Evolutionary conservation across 2,329 filamentous ascomycete genomes (phyloP), one percentile per base, ranked within the genome.

Genomic region (Oidium heveae): DNA sequence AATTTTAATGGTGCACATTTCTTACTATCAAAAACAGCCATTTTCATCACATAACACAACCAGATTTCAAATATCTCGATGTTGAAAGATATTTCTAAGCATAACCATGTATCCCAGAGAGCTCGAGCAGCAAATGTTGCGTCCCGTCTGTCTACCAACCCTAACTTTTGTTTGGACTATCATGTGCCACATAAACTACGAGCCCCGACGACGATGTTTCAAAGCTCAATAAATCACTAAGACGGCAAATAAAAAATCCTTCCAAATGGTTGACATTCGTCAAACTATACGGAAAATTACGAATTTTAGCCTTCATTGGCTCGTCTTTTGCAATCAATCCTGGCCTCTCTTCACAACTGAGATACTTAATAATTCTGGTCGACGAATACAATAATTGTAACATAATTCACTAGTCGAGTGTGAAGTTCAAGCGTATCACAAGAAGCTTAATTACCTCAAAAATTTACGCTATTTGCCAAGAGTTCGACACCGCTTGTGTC

Each of bases 231-330:
- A 53, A 53, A 22, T 20, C 7, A 5, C 15, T 53, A 15, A 15
- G 34, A 18, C 43, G 37, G 36, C 37, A 53, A 22, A 24, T 39
- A 5, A 34, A 53, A 20, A 53, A 53, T 53, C 15, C 33, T 20
- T 28, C 22, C 13, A 39, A 41, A 53, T 22, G 51, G 22, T 16
- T 53, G 12, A 53, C 18, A 24, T 53, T 53, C 28, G 36, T 53
- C 37, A 8, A 53, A 53, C 34, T 53, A 18, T 24, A 37, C n/a
- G 33, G 33, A n/a, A 53, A 53, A 53, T 24, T 53, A 53, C n/a
- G 33, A 16, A 18, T 53, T 18, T 20, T 53, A 39, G 34, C 34
- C 37, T 36, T 18, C n/a, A 43, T 16, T 6, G 39, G n/a, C n/a
- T 43, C 39, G 16, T 43, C 39, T 6, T 43, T 53, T 16, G 34